These are phyloP conservation scores for Lodderomyces metapsilosis DNA, from an alignment of 1,139 yeast genomes.

Conservation along the genomic window DNA sequence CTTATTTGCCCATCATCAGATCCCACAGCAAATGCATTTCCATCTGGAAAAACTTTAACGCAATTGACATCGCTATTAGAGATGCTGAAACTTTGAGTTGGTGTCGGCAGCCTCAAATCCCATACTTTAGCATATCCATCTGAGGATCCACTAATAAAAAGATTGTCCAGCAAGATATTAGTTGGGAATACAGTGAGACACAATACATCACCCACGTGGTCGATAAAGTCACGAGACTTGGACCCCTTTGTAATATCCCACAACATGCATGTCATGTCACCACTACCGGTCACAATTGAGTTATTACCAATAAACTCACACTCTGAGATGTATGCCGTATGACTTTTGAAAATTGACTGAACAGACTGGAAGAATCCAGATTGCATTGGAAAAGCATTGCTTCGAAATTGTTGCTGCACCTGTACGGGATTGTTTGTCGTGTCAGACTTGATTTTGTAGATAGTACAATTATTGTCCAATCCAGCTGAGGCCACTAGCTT, in stretches of 20 bases:
- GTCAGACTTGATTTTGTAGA: constrained; percentile 49
- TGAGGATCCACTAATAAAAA: constrained; percentile 71
- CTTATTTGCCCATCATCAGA: constrained; percentile 79
- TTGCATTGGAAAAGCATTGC: constrained; percentile 15
- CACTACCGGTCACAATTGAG: constrained; percentile 69
- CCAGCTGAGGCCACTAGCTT: constrained; percentile 78
- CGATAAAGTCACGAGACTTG: constrained; percentile 57
- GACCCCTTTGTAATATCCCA: constrained; percentile 77
- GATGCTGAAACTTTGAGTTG: constrained; percentile 61
- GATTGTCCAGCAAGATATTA: constrained; percentile 19
- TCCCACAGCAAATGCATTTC: constrained; percentile 64
- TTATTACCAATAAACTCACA: constrained; percentile 58
- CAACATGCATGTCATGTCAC: constrained; percentile 75
- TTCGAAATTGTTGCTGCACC: neutral
- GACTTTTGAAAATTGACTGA: constrained; percentile 66
- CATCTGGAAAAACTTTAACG: constrained; percentile 68
- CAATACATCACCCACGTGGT: constrained; percentile 81
- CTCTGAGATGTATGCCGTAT: constrained; percentile 78
- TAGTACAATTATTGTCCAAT: constrained; percentile 72
- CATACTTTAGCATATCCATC: constrained; percentile 73
- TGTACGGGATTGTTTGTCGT: constrained; percentile 13
- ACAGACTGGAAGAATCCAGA: constrained; percentile 42
- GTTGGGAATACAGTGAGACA: constrained; percentile 41
- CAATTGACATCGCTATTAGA: constrained; percentile 68
- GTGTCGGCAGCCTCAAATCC: constrained; percentile 58